These are phyloP conservation scores for Eutrema heterophyllum DNA, from an alignment of 345 rosid genomes.

Conservation along the genomic window DNA sequence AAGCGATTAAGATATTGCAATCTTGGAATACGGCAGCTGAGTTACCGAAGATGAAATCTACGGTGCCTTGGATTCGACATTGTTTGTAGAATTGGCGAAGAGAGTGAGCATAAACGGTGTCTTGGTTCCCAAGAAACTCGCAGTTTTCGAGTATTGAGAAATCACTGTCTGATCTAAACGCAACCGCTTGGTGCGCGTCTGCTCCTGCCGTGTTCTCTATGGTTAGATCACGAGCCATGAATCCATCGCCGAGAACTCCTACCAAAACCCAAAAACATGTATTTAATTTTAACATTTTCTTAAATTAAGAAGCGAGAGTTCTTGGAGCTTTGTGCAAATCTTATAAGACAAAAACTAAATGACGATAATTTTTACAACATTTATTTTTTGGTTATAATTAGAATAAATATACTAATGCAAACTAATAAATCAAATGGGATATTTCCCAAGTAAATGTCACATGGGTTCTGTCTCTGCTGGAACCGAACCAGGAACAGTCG, in stretches of 20 bases:
- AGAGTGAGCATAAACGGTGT: conserved; percentile 76
- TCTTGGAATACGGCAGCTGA: conserved; percentile 77
- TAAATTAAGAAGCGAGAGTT: too few relatives aligned
- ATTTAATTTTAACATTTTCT: too few relatives aligned
- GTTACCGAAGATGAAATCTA: conserved; percentile 91
- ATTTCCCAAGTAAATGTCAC: conserved; percentile 2
- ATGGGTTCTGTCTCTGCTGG: conserved; percentile 13
- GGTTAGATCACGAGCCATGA: conserved; percentile 86
- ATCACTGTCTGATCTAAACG: conserved; percentile 89
- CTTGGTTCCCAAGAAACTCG: conserved; percentile 87
- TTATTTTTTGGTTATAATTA: too few relatives aligned
- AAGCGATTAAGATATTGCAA: conserved; percentile 53
- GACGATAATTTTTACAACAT: too few relatives aligned
- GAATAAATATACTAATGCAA: too few relatives aligned
- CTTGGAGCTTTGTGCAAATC: too few relatives aligned
- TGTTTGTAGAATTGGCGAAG: conserved; percentile 84
- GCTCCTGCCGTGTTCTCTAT: conserved; percentile 83
- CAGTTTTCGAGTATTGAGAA: conserved; percentile 67
- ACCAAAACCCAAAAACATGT: not conserved
- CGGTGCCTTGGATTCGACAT: conserved; percentile 75
- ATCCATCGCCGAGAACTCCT: conserved; percentile 91
- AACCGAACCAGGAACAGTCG: conserved; percentile 8
- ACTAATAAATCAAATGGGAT: not conserved
- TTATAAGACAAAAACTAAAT: too few relatives aligned
- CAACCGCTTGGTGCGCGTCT: conserved; percentile 86